These are phyloP conservation scores for Rhexocercosporidium sp. DNA, from an alignment of 2,329 filamentous ascomycete genomes.

Conservation along the genomic window DNA sequence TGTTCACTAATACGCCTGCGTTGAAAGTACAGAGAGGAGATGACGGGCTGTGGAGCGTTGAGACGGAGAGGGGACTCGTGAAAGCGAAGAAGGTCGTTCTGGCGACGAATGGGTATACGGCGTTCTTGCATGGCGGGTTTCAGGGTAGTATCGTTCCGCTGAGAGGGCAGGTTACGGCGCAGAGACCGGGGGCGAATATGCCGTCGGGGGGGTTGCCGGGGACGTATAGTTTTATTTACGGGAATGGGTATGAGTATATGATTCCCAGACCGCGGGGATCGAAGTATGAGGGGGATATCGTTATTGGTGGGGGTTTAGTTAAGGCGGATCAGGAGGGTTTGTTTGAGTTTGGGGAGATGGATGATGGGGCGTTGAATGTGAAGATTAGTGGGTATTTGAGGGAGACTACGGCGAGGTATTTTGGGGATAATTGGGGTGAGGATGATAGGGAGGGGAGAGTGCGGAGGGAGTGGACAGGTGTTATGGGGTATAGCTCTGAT, in stretches of 20 bases:
- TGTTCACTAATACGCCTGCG: constrained; percentile 36
- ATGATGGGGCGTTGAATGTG: constrained; percentile 37
- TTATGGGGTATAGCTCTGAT: constrained; percentile 62
- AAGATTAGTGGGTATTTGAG: constrained; percentile 33
- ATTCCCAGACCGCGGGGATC: constrained; percentile 58
- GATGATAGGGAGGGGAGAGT: constrained; percentile 47
- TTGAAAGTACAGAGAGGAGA: constrained; percentile 32
- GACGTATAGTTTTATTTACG: constrained; percentile 60
- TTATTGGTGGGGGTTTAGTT: constrained; percentile 39
- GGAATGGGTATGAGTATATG: constrained; percentile 70
- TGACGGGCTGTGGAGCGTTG: constrained; percentile 44
- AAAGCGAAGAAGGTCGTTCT: constrained; percentile 51
- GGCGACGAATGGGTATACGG: constrained; percentile 60
- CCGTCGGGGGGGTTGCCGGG: constrained; percentile 33
- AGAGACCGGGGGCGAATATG: constrained; percentile 42
- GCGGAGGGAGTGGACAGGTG: constrained; percentile 57
- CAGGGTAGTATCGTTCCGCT: constrained; percentile 52
- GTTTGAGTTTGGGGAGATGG: constrained; percentile 48
- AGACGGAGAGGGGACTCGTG: constrained; percentile 51
- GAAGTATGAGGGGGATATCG: constrained; percentile 43
- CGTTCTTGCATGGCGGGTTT: constrained; percentile 49
- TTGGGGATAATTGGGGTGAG: constrained; percentile 50
- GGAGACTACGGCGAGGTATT: constrained; percentile 40
- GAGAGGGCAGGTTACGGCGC: constrained; percentile 56
- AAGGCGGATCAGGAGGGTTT: constrained; percentile 42